Percentiles rank a stretch among this genome's conserved stretches.
phyloP scores from a whole-genome alignment of 2,329 filamentous ascomycete species.

The Fusarium sp. region DNA sequence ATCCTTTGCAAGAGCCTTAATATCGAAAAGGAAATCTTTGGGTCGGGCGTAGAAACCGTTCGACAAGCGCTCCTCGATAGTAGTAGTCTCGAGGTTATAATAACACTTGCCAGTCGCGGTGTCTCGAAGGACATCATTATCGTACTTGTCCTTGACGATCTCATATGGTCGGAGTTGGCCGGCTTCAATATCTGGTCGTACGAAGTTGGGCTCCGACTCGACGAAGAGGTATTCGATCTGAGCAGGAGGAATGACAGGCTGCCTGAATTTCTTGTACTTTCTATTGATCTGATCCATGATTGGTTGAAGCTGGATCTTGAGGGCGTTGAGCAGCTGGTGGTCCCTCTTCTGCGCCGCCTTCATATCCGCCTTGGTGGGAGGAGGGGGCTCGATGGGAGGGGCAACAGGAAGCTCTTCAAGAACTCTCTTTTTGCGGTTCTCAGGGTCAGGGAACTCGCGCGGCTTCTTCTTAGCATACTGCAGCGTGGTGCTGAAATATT shows the following conservation, averaged over 20 bases:
- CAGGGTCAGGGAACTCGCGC: slow-evolving; percentile 85
- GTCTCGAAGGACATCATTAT: slow-evolving; percentile 80
- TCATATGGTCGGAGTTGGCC: slow-evolving; percentile 79
- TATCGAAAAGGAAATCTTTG: slow-evolving; percentile 88
- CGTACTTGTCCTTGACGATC: slow-evolving; percentile 82
- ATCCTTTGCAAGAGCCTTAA: slow-evolving; percentile 86
- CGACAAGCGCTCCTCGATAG: slow-evolving; percentile 94
- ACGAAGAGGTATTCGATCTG: slow-evolving; percentile 86
- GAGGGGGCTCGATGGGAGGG: slow-evolving; percentile 74
- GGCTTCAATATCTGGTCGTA: slow-evolving; percentile 67
- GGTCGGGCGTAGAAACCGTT: slow-evolving; percentile 96
- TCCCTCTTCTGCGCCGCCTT: slow-evolving; percentile 86
- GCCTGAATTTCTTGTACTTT: slow-evolving; percentile 89
- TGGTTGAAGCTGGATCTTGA: slow-evolving; percentile 90
- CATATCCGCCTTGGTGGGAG: slow-evolving; percentile 80
- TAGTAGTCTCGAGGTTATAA: slow-evolving; percentile 93
- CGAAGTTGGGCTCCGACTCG: slow-evolving; percentile 80
- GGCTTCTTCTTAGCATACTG: slow-evolving; percentile 83
- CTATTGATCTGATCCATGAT: slow-evolving; percentile 97
- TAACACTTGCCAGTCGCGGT: slow-evolving; percentile 84
- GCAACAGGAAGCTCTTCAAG: slow-evolving; percentile 82
- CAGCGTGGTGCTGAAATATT: slow-evolving; percentile 83
- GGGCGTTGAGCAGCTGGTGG: slow-evolving; percentile 81
- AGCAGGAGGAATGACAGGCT: slow-evolving; percentile 78
- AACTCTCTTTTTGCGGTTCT: slow-evolving; percentile 86